phyloP scores from a whole-genome alignment of 2,329 filamentous ascomycete genomes.

The Pseudogymnoascus sp. region DNA sequence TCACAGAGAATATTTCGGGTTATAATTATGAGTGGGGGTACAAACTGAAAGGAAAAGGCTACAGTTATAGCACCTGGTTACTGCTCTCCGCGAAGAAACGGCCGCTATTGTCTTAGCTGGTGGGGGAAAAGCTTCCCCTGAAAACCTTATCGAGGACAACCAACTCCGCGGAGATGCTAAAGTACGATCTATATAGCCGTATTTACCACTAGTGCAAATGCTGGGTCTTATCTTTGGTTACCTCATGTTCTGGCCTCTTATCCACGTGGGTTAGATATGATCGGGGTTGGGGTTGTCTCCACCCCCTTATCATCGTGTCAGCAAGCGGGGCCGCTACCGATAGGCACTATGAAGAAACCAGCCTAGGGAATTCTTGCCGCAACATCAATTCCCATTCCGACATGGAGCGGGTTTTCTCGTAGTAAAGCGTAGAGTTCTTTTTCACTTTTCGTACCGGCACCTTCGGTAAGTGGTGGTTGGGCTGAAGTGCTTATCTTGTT shows the following conservation, averaged over 20 bases:
- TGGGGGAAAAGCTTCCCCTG: background rate
- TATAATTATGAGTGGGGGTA: background rate
- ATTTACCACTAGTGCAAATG: background rate
- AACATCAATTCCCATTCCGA: background rate
- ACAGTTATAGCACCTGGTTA: background rate
- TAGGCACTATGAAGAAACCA: slow-evolving; percentile 2
- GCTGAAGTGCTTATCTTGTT: background rate
- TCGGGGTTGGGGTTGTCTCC: background rate
- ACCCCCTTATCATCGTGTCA: slow-evolving; percentile 4
- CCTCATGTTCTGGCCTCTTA: background rate
- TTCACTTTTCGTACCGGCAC: background rate
- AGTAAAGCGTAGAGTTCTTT: background rate
- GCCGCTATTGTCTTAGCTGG: background rate
- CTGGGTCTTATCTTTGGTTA: background rate
- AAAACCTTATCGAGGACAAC: background rate
- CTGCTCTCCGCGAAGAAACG: background rate
- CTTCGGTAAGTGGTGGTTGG: background rate
- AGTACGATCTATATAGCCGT: background rate
- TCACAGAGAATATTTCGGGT: background rate
- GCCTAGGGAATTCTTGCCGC: background rate
- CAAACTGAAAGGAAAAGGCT: background rate
- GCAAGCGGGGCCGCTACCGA: background rate
- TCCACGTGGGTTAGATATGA: slow-evolving; percentile 3
- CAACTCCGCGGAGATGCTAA: slow-evolving; percentile 4
- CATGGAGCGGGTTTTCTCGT: background rate